Evolutionary conservation across 2,329 filamentous ascomycete genomes (phyloP).

Genomic region (Fonsecaea pugnacius): DNA sequence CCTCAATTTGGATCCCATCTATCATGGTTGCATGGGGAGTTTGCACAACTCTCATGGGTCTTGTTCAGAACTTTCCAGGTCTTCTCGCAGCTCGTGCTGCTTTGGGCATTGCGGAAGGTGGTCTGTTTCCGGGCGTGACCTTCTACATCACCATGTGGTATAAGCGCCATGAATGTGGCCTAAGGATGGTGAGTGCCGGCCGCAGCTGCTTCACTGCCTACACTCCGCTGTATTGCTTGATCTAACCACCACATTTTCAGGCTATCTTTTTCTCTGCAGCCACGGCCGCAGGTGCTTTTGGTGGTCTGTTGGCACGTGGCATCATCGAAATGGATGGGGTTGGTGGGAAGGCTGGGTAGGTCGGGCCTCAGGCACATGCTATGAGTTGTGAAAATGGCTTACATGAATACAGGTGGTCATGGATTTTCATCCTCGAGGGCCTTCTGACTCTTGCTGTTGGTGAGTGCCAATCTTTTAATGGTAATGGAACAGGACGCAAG

Average conservation of each 20-base stretch:
- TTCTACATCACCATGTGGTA: constrained; percentile 33
- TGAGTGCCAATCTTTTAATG: not conserved
- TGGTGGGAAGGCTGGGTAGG: constrained; percentile 44
- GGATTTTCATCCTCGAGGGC: constrained; percentile 52
- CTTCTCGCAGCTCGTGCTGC: constrained; percentile 42
- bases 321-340: constrained; percentile 51
- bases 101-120: constrained; percentile 47
- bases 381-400: not conserved
- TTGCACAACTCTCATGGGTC: constrained; percentile 56
- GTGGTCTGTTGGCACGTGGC: constrained; percentile 44
- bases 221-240: not conserved
- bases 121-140: constrained; percentile 45
- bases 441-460: constrained; percentile 51
- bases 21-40: constrained; percentile 50
- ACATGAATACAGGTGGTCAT: constrained; percentile 42
- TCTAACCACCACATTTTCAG: constrained; percentile 6
- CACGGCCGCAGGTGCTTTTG: constrained; percentile 32
- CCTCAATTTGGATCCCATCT: constrained; percentile 28
- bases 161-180: constrained; percentile 28
- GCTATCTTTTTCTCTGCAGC: constrained; percentile 34
- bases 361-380: not conserved
- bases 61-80: constrained; percentile 43
- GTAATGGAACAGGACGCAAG: not conserved
- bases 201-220: not conserved
- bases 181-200: constrained; percentile 23